A percentile compares a stretch with the other conserved stretches of the same genome.
phyloP scores from a whole-genome alignment of 169 alveolate genomes.

The Plasmodium reichenowi region DNA sequence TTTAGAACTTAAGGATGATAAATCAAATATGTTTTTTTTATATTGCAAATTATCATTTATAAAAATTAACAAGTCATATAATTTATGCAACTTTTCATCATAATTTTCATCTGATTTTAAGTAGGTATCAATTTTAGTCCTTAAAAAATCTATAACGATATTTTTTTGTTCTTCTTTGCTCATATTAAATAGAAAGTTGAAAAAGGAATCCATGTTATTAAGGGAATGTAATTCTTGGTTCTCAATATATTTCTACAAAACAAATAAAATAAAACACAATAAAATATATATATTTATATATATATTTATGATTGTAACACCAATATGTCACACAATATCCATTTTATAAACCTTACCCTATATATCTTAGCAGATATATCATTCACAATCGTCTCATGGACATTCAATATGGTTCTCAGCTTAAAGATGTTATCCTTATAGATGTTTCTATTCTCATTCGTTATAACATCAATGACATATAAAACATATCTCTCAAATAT shows the following conservation, averaged over 20 bases:
- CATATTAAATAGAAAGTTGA: slow-evolving; percentile 67
- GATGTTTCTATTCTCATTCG: slow-evolving; percentile 19
- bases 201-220: slow-evolving; percentile 49
- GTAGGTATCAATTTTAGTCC: background rate
- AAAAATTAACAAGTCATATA: slow-evolving; percentile 22
- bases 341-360: slow-evolving; percentile 16
- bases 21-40: slow-evolving; percentile 39
- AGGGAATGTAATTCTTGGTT: slow-evolving; percentile 40
- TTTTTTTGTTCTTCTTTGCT: slow-evolving; percentile 17
- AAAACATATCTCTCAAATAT: slow-evolving; percentile 61
- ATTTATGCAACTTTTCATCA: slow-evolving; percentile 49
- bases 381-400: slow-evolving; percentile 1
- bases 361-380: slow-evolving; percentile 46
- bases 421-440: slow-evolving; percentile 46
- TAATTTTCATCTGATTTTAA: slow-evolving; percentile 22
- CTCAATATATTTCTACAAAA: slow-evolving; percentile 40
- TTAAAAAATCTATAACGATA: slow-evolving; percentile 38
- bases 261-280: background rate
- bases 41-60: slow-evolving; percentile 51
- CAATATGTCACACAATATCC: background rate
- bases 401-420: slow-evolving; percentile 18
- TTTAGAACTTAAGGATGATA: slow-evolving; percentile 17
- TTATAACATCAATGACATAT: slow-evolving; percentile 52
- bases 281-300: slow-evolving; percentile 4
- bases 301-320: background rate